phyloP scores from a whole-genome alignment of 2,329 filamentous ascomycete species.

The Colletotrichum cuscutae region DNA sequence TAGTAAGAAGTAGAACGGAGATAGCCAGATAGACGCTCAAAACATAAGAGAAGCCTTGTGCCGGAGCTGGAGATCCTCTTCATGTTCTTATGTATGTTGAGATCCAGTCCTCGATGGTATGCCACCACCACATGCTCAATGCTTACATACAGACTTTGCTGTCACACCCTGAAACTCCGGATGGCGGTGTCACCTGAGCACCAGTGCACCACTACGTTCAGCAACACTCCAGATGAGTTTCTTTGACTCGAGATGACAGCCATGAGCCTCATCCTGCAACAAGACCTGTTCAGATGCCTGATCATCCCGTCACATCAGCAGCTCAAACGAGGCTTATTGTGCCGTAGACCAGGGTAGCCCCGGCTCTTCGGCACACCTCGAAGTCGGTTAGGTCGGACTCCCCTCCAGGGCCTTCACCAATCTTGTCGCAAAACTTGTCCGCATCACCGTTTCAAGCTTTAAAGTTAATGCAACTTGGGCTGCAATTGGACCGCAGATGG shows the following conservation, averaged over 20 bases:
- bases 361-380: neutral
- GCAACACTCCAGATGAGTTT: conserved; percentile 10
- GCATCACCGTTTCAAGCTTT: conserved; percentile 31
- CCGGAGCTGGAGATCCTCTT: neutral
- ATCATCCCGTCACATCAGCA: conserved; percentile 28
- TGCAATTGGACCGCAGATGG: neutral
- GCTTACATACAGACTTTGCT: neutral
- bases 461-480: conserved; percentile 15
- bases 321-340: conserved; percentile 28
- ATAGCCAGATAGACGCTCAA: neutral
- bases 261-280: conserved; percentile 10
- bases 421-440: conserved; percentile 27
- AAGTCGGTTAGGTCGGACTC: conserved; percentile 18
- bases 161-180: conserved; percentile 33
- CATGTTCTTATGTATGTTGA: neutral
- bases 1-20: neutral
- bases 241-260: conserved; percentile 32
- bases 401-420: neutral
- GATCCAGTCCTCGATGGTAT: neutral
- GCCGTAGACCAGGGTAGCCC: conserved; percentile 19
- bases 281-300: conserved; percentile 31
- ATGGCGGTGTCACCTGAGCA: conserved; percentile 25
- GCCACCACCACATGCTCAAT: neutral
- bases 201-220: neutral
- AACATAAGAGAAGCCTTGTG: fast-evolving